Evolutionary conservation across 202 grass and related monocot genomes (phyloP).

Genomic region (Saccharum hybrid): DNA sequence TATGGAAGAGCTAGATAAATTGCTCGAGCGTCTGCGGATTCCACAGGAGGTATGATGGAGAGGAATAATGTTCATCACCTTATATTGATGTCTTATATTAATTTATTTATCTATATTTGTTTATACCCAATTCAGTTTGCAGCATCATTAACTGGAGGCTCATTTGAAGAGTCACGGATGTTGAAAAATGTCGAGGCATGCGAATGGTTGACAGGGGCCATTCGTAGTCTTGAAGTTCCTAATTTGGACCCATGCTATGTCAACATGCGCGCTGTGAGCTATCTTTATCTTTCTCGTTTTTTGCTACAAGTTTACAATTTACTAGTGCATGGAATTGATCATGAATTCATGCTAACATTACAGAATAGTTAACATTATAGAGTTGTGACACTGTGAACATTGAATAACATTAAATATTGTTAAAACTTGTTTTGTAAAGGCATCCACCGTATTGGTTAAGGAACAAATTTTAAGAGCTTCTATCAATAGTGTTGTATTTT

Average conservation of each 20-base stretch:
- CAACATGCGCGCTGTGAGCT: constrained; percentile 87
- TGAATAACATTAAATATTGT: not conserved
- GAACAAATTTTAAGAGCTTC: constrained; percentile 9
- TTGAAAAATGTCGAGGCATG: constrained; percentile 99
- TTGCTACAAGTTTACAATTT: constrained; percentile 21
- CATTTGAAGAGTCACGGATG: constrained; percentile 97
- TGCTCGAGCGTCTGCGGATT: constrained; percentile 84
- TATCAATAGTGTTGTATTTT: constrained; percentile 22
- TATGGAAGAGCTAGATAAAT: constrained; percentile 91
- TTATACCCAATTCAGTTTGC: constrained; percentile 65
- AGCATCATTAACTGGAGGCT: constrained; percentile 88
- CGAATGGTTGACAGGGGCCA: constrained; percentile 96
- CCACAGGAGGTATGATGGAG: constrained; percentile 76
- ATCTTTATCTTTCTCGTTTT: constrained; percentile 21
- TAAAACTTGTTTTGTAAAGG: constrained; percentile 3
- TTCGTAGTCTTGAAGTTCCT: constrained; percentile 83
- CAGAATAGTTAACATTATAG: not conserved
- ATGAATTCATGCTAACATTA: constrained; percentile 32
- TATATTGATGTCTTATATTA: constrained; percentile 39
- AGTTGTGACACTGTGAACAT: constrained; percentile 22
- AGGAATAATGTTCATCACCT: constrained; percentile 33
- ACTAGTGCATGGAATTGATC: constrained; percentile 20
- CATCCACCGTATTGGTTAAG: not conserved
- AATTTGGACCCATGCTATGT: constrained; percentile 93
- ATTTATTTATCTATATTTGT: constrained; percentile 26